Conservation (phyloP, 768 basidiomycete species). For the Kwoniella dendrophila region DNA sequence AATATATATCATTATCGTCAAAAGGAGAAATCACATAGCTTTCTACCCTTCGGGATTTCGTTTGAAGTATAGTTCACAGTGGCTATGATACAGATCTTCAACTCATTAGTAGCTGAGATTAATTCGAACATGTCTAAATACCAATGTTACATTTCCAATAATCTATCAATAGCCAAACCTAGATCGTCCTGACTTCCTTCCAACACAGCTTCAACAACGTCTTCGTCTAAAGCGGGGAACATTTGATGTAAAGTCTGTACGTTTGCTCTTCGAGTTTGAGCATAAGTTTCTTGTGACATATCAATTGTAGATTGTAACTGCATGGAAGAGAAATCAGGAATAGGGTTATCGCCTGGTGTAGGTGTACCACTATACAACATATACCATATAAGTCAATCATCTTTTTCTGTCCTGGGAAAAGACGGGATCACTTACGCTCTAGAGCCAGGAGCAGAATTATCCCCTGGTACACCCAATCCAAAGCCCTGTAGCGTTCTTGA, state of each 20-base stretch:
- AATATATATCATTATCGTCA: too few species aligned
- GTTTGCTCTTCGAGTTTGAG: conserved; percentile 64
- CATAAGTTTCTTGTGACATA: conserved; percentile 71
- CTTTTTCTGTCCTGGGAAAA: too few species aligned
- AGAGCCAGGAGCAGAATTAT: conserved; percentile 11
- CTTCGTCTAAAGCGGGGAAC: conserved; percentile 78
- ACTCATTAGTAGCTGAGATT: too few species aligned
- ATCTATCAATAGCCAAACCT: conserved; percentile 78
- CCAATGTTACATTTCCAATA: conserved; percentile 46
- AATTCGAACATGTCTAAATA: too few species aligned
- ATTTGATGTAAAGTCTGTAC: conserved; percentile 78
- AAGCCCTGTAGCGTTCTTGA: conserved; percentile 14
- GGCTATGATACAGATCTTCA: too few species aligned
- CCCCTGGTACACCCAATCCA: conserved; percentile 17
- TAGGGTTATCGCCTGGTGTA: conserved; percentile 9
- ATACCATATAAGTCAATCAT: conserved; percentile 26
- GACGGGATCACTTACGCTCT: conserved; percentile 12
- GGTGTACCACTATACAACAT: conserved; percentile 20
- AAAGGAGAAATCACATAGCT: too few species aligned
- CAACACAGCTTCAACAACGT: conserved; percentile 83
- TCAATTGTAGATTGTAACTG: conserved; percentile 65
- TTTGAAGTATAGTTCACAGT: too few species aligned
- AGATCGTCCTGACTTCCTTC: conserved; percentile 87
- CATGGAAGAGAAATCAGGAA: conserved; percentile 34
- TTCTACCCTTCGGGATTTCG: too few species aligned